These are phyloP conservation scores for Eucalyptus sp. DNA, from an alignment of 345 rosid genomes.

Conservation along the genomic window DNA sequence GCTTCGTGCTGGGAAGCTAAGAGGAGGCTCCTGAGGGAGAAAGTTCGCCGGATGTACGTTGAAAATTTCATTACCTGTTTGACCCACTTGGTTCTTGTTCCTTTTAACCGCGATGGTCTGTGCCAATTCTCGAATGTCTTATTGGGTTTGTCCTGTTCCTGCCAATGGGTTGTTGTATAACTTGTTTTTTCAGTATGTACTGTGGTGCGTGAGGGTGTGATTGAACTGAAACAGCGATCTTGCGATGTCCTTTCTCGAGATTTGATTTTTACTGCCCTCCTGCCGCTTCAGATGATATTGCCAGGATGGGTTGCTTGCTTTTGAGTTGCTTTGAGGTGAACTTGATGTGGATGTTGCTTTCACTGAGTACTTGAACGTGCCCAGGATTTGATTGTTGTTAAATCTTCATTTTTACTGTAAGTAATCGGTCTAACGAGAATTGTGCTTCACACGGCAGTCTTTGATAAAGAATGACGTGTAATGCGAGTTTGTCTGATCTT, in stretches of 20 bases:
- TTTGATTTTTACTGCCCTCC: neutral
- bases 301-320: neutral
- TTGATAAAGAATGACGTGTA: neutral
- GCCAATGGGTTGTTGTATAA: neutral
- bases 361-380: neutral
- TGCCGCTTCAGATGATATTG: neutral
- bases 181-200: neutral
- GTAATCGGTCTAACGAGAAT: neutral
- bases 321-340: neutral
- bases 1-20: conserved; percentile 5
- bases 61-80: neutral
- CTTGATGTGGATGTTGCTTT: neutral
- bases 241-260: neutral
- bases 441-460: neutral
- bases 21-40: conserved; percentile 61
- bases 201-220: neutral
- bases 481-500: neutral
- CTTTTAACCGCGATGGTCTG: neutral
- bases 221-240: neutral
- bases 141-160: neutral
- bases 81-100: neutral
- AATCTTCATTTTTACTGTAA: neutral
- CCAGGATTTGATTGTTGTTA: neutral
- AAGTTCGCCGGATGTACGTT: conserved; percentile 82
- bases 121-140: neutral